Percentiles rank a stretch among this genome's conserved stretches.
These are phyloP conservation scores for Microbotryum silenes-acaulis DNA, from an alignment of 1,284 basidiomycete species.

Conservation along the genomic window DNA sequence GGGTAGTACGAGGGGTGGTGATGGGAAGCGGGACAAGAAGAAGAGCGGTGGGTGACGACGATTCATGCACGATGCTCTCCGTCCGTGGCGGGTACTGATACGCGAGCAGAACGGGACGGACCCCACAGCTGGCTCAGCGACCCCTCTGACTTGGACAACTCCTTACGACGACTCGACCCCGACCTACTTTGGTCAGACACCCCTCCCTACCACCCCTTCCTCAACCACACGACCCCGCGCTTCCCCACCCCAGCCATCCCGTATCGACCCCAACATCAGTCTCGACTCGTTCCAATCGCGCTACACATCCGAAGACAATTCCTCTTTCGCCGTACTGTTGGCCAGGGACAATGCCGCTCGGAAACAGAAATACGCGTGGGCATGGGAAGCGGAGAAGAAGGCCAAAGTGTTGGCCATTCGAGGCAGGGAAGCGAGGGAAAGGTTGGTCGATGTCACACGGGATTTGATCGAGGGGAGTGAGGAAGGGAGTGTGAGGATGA, in stretches of 20 bases:
- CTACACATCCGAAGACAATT: slow-evolving; percentile 92
- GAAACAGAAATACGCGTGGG: slow-evolving; percentile 74
- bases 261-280: slow-evolving; percentile 45
- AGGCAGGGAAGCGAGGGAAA: slow-evolving; percentile 30
- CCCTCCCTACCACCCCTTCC: slow-evolving; percentile 10
- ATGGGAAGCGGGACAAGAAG: neutral
- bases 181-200: slow-evolving; percentile 19
- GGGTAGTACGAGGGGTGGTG: neutral
- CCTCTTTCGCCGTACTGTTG: slow-evolving; percentile 82
- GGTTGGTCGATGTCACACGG: slow-evolving; percentile 34
- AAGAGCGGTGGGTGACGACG: slow-evolving; percentile 13
- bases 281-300: slow-evolving; percentile 78
- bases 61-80: neutral
- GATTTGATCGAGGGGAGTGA: slow-evolving; percentile 26
- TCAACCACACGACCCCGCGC: neutral
- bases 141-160: slow-evolving; percentile 40
- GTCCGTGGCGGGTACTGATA: neutral
- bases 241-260: neutral
- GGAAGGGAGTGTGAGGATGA: slow-evolving; percentile 34
- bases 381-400: slow-evolving; percentile 75
- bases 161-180: slow-evolving; percentile 40
- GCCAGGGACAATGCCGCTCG: slow-evolving; percentile 75
- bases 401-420: slow-evolving; percentile 48
- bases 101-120: slow-evolving; percentile 40
- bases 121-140: slow-evolving; percentile 13